Evolutionary conservation across 495 filamentous ascomycete genomes (phyloP).

Genomic region (Penicillium manginii): DNA sequence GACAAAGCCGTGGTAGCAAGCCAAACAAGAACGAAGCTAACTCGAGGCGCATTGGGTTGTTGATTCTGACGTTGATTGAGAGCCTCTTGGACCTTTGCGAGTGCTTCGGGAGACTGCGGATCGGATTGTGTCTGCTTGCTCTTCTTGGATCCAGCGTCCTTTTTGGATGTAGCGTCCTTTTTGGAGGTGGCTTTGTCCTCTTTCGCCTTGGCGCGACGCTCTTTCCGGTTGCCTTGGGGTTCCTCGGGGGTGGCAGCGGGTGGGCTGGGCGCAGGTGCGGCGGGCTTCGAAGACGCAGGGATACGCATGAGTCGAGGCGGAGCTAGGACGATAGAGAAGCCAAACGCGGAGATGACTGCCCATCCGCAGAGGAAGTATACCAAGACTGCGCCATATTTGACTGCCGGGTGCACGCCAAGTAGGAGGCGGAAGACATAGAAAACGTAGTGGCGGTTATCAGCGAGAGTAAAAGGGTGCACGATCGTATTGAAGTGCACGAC

Average conservation of each 20-base stretch:
- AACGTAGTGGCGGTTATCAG: conserved; percentile 95
- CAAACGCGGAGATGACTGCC: conserved; percentile 61
- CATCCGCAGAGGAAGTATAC: conserved; percentile 66
- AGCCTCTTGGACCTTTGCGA: conserved; percentile 38
- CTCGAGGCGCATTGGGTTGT: conserved; percentile 36
- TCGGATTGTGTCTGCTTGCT: conserved; percentile 16
- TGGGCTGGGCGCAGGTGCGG: conserved; percentile 15
- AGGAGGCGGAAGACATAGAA: conserved; percentile 95
- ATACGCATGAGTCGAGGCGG: conserved; percentile 33
- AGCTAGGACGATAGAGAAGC: conserved; percentile 35
- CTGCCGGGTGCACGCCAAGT: conserved; percentile 60
- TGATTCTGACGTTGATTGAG: conserved; percentile 40
- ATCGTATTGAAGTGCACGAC: conserved; percentile 84
- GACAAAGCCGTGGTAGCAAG: conserved; percentile 73
- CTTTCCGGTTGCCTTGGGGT: conserved; percentile 30
- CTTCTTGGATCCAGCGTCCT: conserved; percentile 15
- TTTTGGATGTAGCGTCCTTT: conserved; percentile 28
- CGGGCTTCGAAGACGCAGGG: conserved; percentile 15
- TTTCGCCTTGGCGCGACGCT: conserved; percentile 32
- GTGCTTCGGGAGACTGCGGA: conserved; percentile 35
- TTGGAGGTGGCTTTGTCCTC: conserved; percentile 25
- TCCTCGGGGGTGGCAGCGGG: conserved; percentile 11
- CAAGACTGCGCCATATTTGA: conserved; percentile 70
- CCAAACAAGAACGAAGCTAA: conserved; percentile 68
- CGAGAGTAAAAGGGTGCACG: conserved; percentile 93